phyloP scores from a whole-genome alignment of 2,329 filamentous ascomycete genomes.

The Graphiopsis chlorocephala region DNA sequence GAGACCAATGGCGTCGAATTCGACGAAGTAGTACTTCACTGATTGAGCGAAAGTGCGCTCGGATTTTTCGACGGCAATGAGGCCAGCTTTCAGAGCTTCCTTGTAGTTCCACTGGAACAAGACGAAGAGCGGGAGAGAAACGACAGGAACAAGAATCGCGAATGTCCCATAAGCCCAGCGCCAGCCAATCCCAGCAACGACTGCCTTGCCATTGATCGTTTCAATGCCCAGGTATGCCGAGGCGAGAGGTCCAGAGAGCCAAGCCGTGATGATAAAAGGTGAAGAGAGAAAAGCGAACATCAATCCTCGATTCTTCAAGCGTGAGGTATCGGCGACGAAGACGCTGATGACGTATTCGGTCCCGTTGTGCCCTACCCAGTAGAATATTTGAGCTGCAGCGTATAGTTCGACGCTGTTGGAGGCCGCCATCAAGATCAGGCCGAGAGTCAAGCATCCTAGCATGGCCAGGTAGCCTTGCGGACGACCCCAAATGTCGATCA shows the following conservation, averaged over 20 bases:
- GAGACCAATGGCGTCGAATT: conserved; percentile 65
- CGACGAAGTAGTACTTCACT: conserved; percentile 53
- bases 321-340: conserved; percentile 66
- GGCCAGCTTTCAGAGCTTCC: conserved; percentile 57
- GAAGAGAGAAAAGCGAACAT: conserved; percentile 62
- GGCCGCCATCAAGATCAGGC: conserved; percentile 64
- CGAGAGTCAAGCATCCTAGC: conserved; percentile 50
- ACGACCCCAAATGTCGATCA: conserved; percentile 66
- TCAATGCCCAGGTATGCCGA: conserved; percentile 23
- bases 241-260: conserved; percentile 48
- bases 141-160: conserved; percentile 60
- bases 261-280: conserved; percentile 66
- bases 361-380: conserved; percentile 59
- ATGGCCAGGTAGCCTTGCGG: conserved; percentile 60
- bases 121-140: conserved; percentile 58
- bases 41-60: conserved; percentile 49
- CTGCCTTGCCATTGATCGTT: background rate
- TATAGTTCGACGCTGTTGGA: conserved; percentile 61
- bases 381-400: conserved; percentile 64
- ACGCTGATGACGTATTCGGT: conserved; percentile 61
- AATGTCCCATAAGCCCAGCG: conserved; percentile 68
- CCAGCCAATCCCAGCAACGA: conserved; percentile 43
- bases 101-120: conserved; percentile 58
- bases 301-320: conserved; percentile 62
- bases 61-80: conserved; percentile 45